These are phyloP conservation scores for Chiua virens DNA, from an alignment of 768 basidiomycete genomes.

Conservation along the genomic window DNA sequence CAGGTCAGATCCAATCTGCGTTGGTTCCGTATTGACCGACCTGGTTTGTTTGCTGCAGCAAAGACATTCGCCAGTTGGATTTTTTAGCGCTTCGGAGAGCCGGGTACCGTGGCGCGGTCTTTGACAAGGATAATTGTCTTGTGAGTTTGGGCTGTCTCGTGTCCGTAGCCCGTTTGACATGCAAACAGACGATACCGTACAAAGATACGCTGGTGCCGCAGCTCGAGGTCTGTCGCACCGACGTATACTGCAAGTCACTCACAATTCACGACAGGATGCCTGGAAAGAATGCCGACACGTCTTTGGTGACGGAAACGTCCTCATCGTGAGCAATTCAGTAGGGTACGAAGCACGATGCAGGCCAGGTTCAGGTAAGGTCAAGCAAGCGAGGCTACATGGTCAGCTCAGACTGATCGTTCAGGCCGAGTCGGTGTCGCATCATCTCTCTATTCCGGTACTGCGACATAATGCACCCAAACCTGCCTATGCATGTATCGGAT, in stretches of 20 bases:
- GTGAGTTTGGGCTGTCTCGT: conserved; percentile 43
- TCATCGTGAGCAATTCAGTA: conserved; percentile 94
- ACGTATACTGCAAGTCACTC: neutral
- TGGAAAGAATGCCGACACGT: conserved; percentile 72
- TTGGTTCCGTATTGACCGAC: conserved; percentile 5
- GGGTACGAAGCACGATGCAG: conserved; percentile 77
- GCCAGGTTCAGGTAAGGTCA: conserved; percentile 71
- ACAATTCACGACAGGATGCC: conserved; percentile 47
- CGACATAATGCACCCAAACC: conserved; percentile 79
- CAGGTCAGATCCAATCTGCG: conserved; percentile 46
- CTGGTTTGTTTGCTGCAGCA: conserved; percentile 38
- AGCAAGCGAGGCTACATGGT: neutral
- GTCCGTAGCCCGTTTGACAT: neutral
- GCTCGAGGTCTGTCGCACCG: conserved; percentile 51
- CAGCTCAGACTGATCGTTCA: conserved; percentile 32
- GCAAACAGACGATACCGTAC: conserved; percentile 72
- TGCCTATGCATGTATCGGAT: conserved; percentile 67
- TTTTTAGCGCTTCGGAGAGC: conserved; percentile 67
- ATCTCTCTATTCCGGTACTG: conserved; percentile 81
- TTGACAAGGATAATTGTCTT: conserved; percentile 98
- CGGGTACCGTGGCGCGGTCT: conserved; percentile 87
- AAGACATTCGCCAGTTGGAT: conserved; percentile 84
- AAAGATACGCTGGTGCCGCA: conserved; percentile 75
- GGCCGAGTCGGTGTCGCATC: conserved; percentile 83
- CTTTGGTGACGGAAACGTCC: conserved; percentile 77